Percentiles rank a stretch among this genome's conserved stretches.
Evolutionary conservation across 2,329 filamentous ascomycete genomes (phyloP).

Genomic region (Sphaceloma murrayae): DNA sequence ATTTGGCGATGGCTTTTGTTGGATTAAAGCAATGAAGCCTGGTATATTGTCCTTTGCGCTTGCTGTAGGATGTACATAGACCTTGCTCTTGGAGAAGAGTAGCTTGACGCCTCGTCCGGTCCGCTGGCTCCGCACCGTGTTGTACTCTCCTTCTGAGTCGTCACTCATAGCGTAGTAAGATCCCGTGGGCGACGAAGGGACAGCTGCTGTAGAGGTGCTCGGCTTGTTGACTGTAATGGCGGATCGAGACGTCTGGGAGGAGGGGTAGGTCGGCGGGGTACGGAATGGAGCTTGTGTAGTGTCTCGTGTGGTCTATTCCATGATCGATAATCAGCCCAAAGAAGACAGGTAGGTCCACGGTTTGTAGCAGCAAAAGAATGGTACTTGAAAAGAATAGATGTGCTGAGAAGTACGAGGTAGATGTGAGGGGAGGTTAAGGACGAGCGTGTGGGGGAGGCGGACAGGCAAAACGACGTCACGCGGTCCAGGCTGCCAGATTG

Average conservation of each 20-base stretch:
- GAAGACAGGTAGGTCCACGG: too few species aligned
- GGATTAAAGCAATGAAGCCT: slow-evolving; percentile 83
- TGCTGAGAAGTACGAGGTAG: too few species aligned
- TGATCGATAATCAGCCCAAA: too few species aligned
- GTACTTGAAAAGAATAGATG: too few species aligned
- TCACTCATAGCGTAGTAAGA: slow-evolving; percentile 96
- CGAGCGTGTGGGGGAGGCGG: too few species aligned
- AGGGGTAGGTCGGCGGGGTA: neutral
- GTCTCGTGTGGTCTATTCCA: too few species aligned
- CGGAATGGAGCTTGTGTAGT: neutral
- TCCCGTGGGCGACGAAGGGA: slow-evolving; percentile 61
- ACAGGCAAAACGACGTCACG: neutral
- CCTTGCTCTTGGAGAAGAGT: slow-evolving; percentile 95
- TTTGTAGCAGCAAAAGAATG: too few species aligned
- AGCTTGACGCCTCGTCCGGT: slow-evolving; percentile 81
- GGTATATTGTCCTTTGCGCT: slow-evolving; percentile 92
- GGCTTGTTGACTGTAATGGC: slow-evolving; percentile 7
- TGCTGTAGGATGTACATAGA: slow-evolving; percentile 91
- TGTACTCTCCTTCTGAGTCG: slow-evolving; percentile 90
- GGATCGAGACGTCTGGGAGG: too few species aligned
- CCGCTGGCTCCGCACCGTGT: slow-evolving; percentile 75
- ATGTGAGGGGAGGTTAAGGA: too few species aligned
- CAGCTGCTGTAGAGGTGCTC: neutral
- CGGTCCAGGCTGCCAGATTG: neutral
- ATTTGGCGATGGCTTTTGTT: slow-evolving; percentile 76